Evolutionary conservation across 345 rosid species (phyloP), one percentile per base, ranked within the genome.

Genomic region (Pistacia atlantica): DNA sequence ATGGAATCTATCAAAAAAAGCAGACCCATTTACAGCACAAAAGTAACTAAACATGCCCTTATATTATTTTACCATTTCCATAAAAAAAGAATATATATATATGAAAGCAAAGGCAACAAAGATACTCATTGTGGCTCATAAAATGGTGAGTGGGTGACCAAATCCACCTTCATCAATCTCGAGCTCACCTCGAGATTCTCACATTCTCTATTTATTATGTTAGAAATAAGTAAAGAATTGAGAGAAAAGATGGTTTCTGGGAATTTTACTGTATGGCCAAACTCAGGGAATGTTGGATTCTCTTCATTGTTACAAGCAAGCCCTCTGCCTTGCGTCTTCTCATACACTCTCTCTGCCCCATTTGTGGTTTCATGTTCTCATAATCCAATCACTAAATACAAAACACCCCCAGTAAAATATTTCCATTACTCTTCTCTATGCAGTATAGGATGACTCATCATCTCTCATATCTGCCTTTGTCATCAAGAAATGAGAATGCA

Each of bases 161-260:
- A 80, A 82, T 75, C 84, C 86, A 82, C 66, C 65, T 35, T 72
- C 84, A 73, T 57, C 77, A 80, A 81, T 78, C 77, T 80, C 75
- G 78, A 72, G 75, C 77, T 31, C 79, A 16, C 85, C 77, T 83
- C 80, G 90, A 85, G 83, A 74, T 85, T 81, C 87, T 83, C 86
- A 87, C 90, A 87, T 88, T 84, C 89, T 77, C 75, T 66, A 60
- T 78, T 78, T 71, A 74, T 71, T 77, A 71, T 38, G 14, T 22
- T 22, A 33, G 18, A 45, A 28, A 42, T 56, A 73, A 16, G 28
- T 25, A 42, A 11, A 5, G 8, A 57, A 67, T 49, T 69, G 71
- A 20, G 0, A 76, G 17, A 18, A 70, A 68, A 13, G 11, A 48
- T 55, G 51, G 65, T 56, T 61, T 62, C 69, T 75, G 70, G 81